Base-by-base conservation (phyloP, 306 rosid genomes). In the Gillenia trifoliata region DNA sequence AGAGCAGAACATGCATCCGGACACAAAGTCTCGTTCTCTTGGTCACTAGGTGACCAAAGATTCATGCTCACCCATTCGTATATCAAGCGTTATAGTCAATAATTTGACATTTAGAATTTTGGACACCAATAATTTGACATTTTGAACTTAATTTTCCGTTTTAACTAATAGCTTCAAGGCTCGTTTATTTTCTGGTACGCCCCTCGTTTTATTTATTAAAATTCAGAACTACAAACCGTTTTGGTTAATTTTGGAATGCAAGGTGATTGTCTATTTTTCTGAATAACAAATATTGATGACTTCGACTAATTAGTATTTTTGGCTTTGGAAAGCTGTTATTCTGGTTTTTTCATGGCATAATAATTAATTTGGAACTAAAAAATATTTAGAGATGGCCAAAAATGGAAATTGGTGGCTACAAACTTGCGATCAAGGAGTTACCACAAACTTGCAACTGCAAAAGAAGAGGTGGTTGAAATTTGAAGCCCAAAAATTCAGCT, bases 391-490 rank as follows among this genome's bases (percentile, higher is more conserved):
- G 28, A 54, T 23, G 71, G 38, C 11, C n/a, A 33, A 76, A 36
- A 38, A 40, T 60, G 75, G 63, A 29, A 77, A 54, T 63, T 55
- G 33, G 76, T 69, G 82, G 82, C 77, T 50, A 61, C 33, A 69
- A 74, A 54, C 73, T 33, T 34, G 23, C n/a, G 66, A 64, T 36
- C 8, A 45, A 40, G 61, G 23, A 62, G n/a, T 15, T 50, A 40
- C 83, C 83, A 78, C 83, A 78, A 65, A 63, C 45, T 66, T 66
- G 63, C 36, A 71, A 67, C 83, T 47, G 59, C 43, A 66, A 64
- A 72, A 65, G 10, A 17, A 12, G 34, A 23, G 63, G 38, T 31
- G 25, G 75, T 77, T 77, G 62, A 29, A 71, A 47, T 55, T 34
- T 34, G 55, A 30, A 28, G 16, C 78, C 66, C 66, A 66, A 66